Conservation (phyloP, 495 filamentous ascomycete genomes). For the Aspergillus indologenus region DNA sequence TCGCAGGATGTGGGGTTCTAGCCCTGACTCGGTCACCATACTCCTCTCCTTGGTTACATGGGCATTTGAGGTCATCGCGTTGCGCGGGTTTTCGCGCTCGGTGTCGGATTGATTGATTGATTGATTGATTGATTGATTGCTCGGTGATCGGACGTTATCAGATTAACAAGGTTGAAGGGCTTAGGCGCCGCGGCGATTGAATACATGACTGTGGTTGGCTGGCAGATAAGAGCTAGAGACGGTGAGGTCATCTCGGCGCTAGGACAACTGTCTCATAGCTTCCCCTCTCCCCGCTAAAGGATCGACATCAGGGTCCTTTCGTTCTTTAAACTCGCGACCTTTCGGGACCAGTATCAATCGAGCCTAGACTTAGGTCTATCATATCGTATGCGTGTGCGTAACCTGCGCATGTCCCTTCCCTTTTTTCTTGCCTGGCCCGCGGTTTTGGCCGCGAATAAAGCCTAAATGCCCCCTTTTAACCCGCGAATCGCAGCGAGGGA, state of each 20-base stretch:
- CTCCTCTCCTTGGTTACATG: no score
- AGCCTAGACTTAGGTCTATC: constrained; percentile 13
- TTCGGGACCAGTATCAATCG: neutral
- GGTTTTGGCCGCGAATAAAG: neutral
- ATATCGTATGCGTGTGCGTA: neutral
- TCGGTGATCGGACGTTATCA: no score
- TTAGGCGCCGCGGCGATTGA: neutral
- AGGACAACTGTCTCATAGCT: constrained; percentile 1
- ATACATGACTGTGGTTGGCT: neutral
- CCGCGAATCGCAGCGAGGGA: neutral
- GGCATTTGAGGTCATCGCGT: neutral
- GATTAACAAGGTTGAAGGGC: neutral
- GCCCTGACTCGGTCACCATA: constrained; percentile 18
- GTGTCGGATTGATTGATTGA: no score
- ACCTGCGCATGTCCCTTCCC: constrained; percentile 1
- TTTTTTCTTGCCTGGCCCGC: neutral
- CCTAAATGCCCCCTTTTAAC: neutral
- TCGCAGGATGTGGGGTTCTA: constrained; percentile 18
- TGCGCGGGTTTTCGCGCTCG: neutral
- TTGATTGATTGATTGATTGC: no score
- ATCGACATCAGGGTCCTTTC: constrained; percentile 16
- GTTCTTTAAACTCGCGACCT: neutral
- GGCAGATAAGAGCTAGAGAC: neutral
- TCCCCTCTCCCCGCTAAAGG: neutral
- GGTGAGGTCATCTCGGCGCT: neutral